These are phyloP conservation scores for Euphorbia schlechtendalii DNA, from an alignment of 441 rosid species.

Conservation along the genomic window DNA sequence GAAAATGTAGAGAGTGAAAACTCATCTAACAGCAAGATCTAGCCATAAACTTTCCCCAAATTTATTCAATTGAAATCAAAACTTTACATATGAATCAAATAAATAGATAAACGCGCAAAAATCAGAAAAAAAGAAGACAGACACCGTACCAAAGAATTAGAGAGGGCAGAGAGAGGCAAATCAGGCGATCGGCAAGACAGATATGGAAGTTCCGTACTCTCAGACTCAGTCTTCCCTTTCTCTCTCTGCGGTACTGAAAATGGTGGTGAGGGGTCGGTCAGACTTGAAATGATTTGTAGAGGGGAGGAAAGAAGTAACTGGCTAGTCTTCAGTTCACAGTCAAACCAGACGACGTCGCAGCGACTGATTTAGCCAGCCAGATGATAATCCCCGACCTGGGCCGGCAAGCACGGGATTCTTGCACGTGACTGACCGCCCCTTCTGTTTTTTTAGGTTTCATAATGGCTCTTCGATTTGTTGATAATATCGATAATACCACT, in stretches of 20 bases:
- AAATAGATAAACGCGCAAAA: not conserved
- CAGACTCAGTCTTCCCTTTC: not conserved
- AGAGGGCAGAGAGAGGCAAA: not conserved
- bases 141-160: conserved; percentile 13
- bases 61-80: not conserved
- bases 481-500: conserved; percentile 16
- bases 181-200: not conserved
- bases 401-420: conserved; percentile 17
- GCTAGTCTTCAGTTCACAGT: not conserved
- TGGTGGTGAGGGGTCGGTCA: not conserved
- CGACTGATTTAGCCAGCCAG: not conserved
- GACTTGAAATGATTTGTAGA: conserved; percentile 1
- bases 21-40: conserved; percentile 19
- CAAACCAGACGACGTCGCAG: conserved; percentile 15
- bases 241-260: not conserved
- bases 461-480: conserved; percentile 3
- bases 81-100: not conserved
- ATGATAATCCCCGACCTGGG: conserved; percentile 10
- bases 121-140: not conserved
- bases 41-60: not conserved
- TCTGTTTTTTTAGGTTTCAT: too few species aligned
- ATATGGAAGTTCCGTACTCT: not conserved
- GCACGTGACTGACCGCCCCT: conserved; percentile 13
- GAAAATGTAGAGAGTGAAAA: conserved; percentile 1
- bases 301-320: conserved; percentile 3